Conservation (phyloP, 148 eudicot genomes). For the Chenopodium quinoa region DNA sequence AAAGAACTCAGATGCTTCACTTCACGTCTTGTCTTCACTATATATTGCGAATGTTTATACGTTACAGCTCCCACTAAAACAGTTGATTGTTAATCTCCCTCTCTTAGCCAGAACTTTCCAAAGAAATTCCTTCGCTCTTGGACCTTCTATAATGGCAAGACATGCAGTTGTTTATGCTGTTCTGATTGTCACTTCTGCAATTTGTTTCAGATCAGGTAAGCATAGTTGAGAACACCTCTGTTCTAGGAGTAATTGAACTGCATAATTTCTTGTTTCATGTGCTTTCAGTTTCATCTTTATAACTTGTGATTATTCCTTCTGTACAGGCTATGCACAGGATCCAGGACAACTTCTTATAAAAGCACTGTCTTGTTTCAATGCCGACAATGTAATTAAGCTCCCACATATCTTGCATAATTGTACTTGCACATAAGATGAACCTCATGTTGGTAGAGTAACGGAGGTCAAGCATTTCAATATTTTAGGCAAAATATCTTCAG, state of each 20-base stretch:
- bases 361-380: conserved; percentile 46
- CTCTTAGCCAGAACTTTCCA: background rate
- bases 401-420: background rate
- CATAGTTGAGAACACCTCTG: background rate
- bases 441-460: background rate
- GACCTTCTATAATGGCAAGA: conserved; percentile 30
- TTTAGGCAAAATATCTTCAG: background rate
- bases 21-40: conserved; percentile 1
- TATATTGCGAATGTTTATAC: conserved; percentile 21
- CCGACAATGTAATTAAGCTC: conserved; percentile 35
- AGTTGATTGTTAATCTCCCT: conserved; percentile 8
- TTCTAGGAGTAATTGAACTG: background rate
- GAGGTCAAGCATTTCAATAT: background rate
- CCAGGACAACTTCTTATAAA: conserved; percentile 27
- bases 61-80: background rate
- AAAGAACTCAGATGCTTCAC: background rate
- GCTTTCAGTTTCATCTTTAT: background rate
- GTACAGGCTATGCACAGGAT: conserved; percentile 35
- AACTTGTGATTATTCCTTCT: background rate
- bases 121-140: conserved; percentile 9
- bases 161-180: conserved; percentile 1
- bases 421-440: background rate
- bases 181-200: conserved; percentile 21
- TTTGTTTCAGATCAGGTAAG: conserved; percentile 32
- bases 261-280: background rate